Conservation (phyloP, 257 asterid species). For the Ocimum tenuiflorum region DNA sequence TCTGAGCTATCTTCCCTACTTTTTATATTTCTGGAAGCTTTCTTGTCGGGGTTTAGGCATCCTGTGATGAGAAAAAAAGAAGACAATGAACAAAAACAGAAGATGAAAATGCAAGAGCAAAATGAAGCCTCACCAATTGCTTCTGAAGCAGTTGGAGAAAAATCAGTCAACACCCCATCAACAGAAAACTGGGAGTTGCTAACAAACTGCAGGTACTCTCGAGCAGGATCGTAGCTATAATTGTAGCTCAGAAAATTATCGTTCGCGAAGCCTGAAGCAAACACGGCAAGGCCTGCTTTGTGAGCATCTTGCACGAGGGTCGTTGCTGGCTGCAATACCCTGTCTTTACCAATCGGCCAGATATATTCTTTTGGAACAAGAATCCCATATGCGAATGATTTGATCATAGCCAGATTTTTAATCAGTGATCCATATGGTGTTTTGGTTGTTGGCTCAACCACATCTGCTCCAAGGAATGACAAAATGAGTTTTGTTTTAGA, state of each 20-base stretch:
- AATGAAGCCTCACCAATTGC: slow-evolving; percentile 51
- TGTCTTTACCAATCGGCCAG: slow-evolving; percentile 49
- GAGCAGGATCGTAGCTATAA: slow-evolving; percentile 75
- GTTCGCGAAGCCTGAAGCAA: slow-evolving; percentile 70
- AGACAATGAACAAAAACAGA: background rate
- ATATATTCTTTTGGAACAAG: slow-evolving; percentile 74
- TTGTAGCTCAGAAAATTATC: slow-evolving; percentile 62
- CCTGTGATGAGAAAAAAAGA: slow-evolving; percentile 38
- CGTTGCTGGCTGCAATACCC: slow-evolving; percentile 55
- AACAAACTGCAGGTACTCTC: slow-evolving; percentile 60
- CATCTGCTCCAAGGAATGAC: slow-evolving; percentile 32
- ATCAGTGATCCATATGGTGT: slow-evolving; percentile 42
- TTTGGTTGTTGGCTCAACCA: slow-evolving; percentile 60
- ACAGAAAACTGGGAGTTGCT: slow-evolving; percentile 65
- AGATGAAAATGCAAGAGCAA: background rate
- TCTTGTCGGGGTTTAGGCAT: slow-evolving; percentile 51
- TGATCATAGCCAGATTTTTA: slow-evolving; percentile 45
- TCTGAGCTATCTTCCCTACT: slow-evolving; percentile 33
- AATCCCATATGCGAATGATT: slow-evolving; percentile 68
- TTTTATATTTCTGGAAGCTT: slow-evolving; percentile 37
- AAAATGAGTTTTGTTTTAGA: slow-evolving; percentile 49
- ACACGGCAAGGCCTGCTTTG: slow-evolving; percentile 60
- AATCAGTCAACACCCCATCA: slow-evolving; percentile 76
- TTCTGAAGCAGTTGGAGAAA: slow-evolving; percentile 78
- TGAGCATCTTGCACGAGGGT: slow-evolving; percentile 73